Evolutionary conservation across 2,329 filamentous ascomycete species (phyloP), one percentile per base, ranked within the genome.

Genomic region (Botrytis sinoallii): DNA sequence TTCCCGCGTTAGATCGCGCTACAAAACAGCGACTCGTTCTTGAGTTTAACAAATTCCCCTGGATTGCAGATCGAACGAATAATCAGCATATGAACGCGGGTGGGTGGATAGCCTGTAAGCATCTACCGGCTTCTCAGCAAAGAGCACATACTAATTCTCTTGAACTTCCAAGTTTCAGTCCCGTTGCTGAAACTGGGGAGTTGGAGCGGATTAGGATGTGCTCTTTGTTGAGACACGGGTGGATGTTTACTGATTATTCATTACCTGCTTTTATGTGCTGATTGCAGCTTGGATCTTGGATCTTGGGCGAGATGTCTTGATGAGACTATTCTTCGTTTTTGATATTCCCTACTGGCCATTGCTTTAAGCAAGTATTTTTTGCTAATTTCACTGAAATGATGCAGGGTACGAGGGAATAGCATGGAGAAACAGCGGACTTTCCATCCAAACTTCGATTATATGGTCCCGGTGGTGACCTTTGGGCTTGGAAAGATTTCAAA

Each of bases 21-120:
- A 93, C 96, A 80, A 90, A 93, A 72, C 90, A 93, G 84, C 90
- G 91, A 79, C 92, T 92, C 72, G 87, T 92, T 77, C 85, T 93
- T 74, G 89, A 92, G 76, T 86, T 94, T 29, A 90, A 93, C 80
- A 91, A 92, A 76, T 87, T 93, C 75, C 87, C 87, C 76, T 87
- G 88, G 77, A 84, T 87, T 48, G 82, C 73, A 25, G 77, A 79
- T 61, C 82, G 82, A 74, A 80, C 81, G 61, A 82, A 82, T 29
- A 81, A 78, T 74, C 76, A 79, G 29, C 79, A 79, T 63, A 79
- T 80, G 52, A 35, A 35, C 10, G 32, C 42, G 22, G 32, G 9
- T 1, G 10, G 10, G 10, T 3, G 1, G 35, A 35, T 63, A 82
- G 82, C 75, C 0, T 14, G 16, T 20, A 44, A 32, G 20, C 9